Conservation (phyloP, 495 filamentous ascomycete genomes). For the Bombardia bombarda region DNA sequence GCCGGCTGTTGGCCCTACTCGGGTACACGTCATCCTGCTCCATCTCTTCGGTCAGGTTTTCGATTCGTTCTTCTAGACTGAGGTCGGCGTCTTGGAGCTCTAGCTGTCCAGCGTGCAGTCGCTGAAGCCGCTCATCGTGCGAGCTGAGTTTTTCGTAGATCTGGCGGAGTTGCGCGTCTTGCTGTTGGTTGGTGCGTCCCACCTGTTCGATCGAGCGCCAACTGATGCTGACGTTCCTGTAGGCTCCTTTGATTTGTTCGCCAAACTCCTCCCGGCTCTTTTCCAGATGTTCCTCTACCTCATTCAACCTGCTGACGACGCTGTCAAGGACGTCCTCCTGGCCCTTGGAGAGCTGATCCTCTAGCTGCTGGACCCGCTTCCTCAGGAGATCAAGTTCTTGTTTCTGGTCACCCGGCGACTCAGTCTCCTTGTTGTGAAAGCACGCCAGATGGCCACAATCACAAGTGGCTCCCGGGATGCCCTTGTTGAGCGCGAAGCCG, state of each 20-base stretch:
- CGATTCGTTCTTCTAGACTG: constrained; percentile 42
- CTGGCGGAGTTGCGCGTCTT: constrained; percentile 37
- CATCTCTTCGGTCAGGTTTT: constrained; percentile 34
- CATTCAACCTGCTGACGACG: constrained; percentile 35
- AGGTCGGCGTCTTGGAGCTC: constrained; percentile 45
- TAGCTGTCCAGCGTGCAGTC: constrained; percentile 34
- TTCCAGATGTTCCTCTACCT: constrained; percentile 45
- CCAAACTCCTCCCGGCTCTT: constrained; percentile 39
- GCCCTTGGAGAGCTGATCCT: constrained; percentile 38
- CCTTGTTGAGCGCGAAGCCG: constrained; percentile 43
- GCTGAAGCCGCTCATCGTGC: constrained; percentile 32
- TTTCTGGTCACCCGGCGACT: constrained; percentile 26
- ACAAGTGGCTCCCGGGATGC: constrained; percentile 42
- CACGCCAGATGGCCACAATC: constrained; percentile 49
- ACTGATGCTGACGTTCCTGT: constrained; percentile 41
- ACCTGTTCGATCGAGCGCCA: constrained; percentile 42
- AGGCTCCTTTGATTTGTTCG: constrained; percentile 41
- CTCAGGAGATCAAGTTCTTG: constrained; percentile 41
- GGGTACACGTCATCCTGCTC: constrained; percentile 17
- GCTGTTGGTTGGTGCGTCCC: constrained; percentile 30
- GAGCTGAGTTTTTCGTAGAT: constrained; percentile 35
- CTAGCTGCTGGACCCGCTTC: constrained; percentile 36
- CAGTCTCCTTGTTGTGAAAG: constrained; percentile 40
- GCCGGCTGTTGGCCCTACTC: constrained; percentile 6
- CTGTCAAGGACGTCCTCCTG: constrained; percentile 33